Evolutionary conservation across 2,329 filamentous ascomycete species (phyloP), one percentile per base, ranked within the genome.

Genomic region (Biscogniauxia sp.): DNA sequence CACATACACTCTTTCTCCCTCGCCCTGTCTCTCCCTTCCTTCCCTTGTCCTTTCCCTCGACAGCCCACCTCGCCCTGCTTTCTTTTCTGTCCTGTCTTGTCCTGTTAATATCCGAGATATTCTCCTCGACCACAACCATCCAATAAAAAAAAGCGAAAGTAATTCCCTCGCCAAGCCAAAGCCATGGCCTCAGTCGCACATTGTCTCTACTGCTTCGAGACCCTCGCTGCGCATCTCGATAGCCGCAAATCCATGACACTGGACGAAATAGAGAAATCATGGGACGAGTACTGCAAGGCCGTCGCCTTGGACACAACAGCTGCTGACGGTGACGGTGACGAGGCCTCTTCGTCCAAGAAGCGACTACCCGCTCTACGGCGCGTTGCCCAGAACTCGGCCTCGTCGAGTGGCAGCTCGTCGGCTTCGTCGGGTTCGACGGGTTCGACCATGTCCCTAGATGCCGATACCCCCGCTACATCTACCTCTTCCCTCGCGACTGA

Each of bases 131-230:
- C n/a, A n/a, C n/a, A n/a, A n/a, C n/a, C n/a, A n/a, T n/a, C n/a
- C n/a, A n/a, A n/a, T n/a, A n/a, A n/a, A n/a, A n/a, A n/a, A n/a
- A n/a, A n/a, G n/a, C n/a, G 26, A n/a, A 54, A 54, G 15, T 49
- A 26, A 55, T 20, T 54, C 26, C 53, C 53, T 41, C 58, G 52
- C 37, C 55, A 55, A 3, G 61, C n/a, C 51, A 98, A 55, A 3
- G 61, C n/a, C 51, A 98, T 98, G 94, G 94, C 95, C 54, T 89
- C 90, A 60, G 78, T 85, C 69, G 89, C 88, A 61, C 94, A 98
- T 77, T 97, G 93, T 77, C 87, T 94, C 71, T 93, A 89, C 77
- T 97, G 93, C 80, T 98, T 99, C 81, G 95, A 99, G 78, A 83
- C 83, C 50, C 87, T 99, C 45, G 83, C 86, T 55, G 89, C 93